These are phyloP conservation scores for Fusarium sp. DNA, from an alignment of 2,329 filamentous ascomycete genomes.

Conservation along the genomic window DNA sequence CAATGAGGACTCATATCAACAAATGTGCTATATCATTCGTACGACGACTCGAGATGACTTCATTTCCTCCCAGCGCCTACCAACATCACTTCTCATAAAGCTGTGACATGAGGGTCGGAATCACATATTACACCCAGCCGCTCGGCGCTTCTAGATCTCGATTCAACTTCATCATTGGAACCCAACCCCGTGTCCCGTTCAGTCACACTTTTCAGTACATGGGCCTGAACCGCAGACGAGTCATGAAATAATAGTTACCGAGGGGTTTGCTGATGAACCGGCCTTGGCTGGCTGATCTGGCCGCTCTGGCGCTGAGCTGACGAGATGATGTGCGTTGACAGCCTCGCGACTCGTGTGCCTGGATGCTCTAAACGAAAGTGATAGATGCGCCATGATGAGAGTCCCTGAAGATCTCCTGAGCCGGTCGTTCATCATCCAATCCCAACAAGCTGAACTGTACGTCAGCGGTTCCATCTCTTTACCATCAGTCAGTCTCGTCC, in stretches of 20 bases:
- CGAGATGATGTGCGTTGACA: conserved; percentile 2
- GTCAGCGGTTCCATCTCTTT: not conserved
- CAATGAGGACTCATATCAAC: conserved; percentile 1
- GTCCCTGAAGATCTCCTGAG: conserved; percentile 23
- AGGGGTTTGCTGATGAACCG: conserved; percentile 2
- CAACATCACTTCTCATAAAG: not conserved
- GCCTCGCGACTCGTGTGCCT: not conserved
- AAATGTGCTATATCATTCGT: not conserved
- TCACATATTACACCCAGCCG: not conserved
- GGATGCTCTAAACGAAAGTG: not conserved
- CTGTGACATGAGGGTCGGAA: conserved; percentile 5
- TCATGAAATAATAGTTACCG: not conserved
- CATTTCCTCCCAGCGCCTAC: not conserved
- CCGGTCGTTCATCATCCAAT: not conserved
- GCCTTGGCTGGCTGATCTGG: not conserved
- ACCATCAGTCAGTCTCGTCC: not conserved
- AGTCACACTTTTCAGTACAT: conserved; percentile 22
- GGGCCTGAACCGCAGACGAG: conserved; percentile 7
- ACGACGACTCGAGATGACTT: not conserved
- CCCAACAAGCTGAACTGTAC: not conserved
- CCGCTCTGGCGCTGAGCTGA: not conserved
- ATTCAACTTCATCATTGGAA: conserved; percentile 22
- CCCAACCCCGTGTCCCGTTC: conserved; percentile 24
- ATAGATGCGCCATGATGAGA: conserved; percentile 6
- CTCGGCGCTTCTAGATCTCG: conserved; percentile 15